Evolutionary conservation across 306 rosid species (phyloP).

Genomic region (Quercus wislizeni): DNA sequence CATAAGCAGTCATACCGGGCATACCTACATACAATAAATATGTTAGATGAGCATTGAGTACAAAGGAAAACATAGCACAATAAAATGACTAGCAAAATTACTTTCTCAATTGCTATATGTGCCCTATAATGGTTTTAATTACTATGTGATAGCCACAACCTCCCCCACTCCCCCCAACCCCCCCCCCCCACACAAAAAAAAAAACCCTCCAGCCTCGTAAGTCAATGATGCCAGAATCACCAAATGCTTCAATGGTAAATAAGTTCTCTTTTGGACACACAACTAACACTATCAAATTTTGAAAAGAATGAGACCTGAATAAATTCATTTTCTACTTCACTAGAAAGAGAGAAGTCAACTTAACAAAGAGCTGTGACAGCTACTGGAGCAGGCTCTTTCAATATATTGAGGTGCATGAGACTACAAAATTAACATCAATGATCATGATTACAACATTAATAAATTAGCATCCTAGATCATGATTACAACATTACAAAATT

Average conservation of each 20-base stretch:
- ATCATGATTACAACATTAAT: too few species aligned
- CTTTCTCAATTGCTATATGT: background rate
- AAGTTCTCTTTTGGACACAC: background rate
- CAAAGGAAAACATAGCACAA: background rate
- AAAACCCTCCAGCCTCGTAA: too few species aligned
- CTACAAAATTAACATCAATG: background rate
- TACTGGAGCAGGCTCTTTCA: background rate
- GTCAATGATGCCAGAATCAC: background rate
- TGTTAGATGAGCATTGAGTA: background rate
- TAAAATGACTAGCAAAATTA: background rate
- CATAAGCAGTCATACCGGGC: constrained; percentile 30
- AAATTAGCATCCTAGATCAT: too few species aligned
- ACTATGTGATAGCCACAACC: background rate
- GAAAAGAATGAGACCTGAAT: background rate
- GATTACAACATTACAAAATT: too few species aligned
- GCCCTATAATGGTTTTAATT: background rate
- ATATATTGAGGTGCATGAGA: background rate
- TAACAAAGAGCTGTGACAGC: background rate
- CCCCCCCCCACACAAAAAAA: too few species aligned
- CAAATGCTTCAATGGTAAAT: background rate
- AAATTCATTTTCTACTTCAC: background rate
- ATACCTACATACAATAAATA: background rate
- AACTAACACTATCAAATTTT: background rate
- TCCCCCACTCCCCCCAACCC: too few species aligned
- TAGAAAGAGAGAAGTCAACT: background rate